These are phyloP conservation scores for Paxillus involutus DNA, from an alignment of 768 basidiomycete genomes.

Conservation along the genomic window DNA sequence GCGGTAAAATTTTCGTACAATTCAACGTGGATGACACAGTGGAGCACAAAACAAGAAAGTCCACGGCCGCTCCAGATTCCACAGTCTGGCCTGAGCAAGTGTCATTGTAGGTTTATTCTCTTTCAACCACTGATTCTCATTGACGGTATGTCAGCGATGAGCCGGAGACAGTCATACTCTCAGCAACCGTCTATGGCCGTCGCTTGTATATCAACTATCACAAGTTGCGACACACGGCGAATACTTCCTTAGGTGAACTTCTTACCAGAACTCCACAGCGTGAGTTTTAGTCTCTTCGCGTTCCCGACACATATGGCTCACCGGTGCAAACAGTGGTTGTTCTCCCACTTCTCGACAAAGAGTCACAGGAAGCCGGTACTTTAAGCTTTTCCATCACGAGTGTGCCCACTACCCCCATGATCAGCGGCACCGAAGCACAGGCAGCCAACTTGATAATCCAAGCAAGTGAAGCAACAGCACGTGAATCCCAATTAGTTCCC, in stretches of 20 bases:
- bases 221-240: neutral
- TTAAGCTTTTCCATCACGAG: too few relatives aligned
- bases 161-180: neutral
- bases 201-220: neutral
- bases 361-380: too few relatives aligned
- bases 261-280: neutral
- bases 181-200: neutral
- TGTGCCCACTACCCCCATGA: too few relatives aligned
- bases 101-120: neutral
- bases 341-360: too few relatives aligned
- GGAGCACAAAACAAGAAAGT: neutral
- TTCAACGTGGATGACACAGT: neutral
- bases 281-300: too few relatives aligned
- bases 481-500: too few relatives aligned
- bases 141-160: neutral
- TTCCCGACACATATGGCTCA: too few relatives aligned
- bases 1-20: neutral
- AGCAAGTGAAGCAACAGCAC: too few relatives aligned
- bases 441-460: too few relatives aligned
- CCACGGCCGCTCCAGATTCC: neutral
- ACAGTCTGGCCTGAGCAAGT: neutral
- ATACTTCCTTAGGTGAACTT: neutral
- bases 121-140: neutral
- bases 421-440: too few relatives aligned
- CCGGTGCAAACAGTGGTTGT: too few relatives aligned